Conservation (phyloP, 2,329 filamentous ascomycete species). For the Neocatenulostroma microsporum region DNA sequence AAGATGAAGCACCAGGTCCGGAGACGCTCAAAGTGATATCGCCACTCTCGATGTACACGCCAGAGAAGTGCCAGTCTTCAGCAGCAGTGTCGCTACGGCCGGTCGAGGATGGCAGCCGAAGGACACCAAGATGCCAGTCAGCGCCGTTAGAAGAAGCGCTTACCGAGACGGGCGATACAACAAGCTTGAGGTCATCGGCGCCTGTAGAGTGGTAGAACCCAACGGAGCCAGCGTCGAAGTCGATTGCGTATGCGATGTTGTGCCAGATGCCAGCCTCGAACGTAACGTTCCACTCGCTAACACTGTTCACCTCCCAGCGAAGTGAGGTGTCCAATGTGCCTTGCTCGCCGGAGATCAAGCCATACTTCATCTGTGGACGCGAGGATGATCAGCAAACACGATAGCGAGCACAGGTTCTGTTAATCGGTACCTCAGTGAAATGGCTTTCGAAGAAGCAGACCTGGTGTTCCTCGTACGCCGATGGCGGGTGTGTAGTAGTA, state of each 20-base stretch:
- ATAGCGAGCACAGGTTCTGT: too few relatives aligned
- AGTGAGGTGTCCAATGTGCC: slow-evolving; percentile 49
- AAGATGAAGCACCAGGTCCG: slow-evolving; percentile 13
- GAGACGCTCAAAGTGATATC: slow-evolving; percentile 21
- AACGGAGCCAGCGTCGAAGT: slow-evolving; percentile 56
- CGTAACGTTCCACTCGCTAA: slow-evolving; percentile 55
- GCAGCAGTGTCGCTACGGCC: slow-evolving; percentile 45
- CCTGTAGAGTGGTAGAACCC: slow-evolving; percentile 65
- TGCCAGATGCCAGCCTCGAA: slow-evolving; percentile 62
- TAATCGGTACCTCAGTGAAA: slow-evolving; percentile 70
- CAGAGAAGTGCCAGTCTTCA: slow-evolving; percentile 66
- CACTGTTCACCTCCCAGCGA: slow-evolving; percentile 56
- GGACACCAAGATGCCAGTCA: slow-evolving; percentile 65
- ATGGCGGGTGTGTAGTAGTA: slow-evolving; percentile 52
- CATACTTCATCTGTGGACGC: slow-evolving; percentile 66
- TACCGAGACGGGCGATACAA: slow-evolving; percentile 53
- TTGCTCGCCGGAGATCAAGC: slow-evolving; percentile 47
- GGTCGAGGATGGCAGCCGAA: slow-evolving; percentile 51
- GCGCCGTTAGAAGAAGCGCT: slow-evolving; percentile 55
- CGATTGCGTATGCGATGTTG: slow-evolving; percentile 66
- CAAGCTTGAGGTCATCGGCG: slow-evolving; percentile 48
- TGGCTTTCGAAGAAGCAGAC: slow-evolving; percentile 58
- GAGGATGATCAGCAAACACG: too few relatives aligned
- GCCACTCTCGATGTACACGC: slow-evolving; percentile 63
- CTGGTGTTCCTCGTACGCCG: slow-evolving; percentile 59